Conservation (phyloP, 441 rosid genomes). For the Jatropha podagrica region DNA sequence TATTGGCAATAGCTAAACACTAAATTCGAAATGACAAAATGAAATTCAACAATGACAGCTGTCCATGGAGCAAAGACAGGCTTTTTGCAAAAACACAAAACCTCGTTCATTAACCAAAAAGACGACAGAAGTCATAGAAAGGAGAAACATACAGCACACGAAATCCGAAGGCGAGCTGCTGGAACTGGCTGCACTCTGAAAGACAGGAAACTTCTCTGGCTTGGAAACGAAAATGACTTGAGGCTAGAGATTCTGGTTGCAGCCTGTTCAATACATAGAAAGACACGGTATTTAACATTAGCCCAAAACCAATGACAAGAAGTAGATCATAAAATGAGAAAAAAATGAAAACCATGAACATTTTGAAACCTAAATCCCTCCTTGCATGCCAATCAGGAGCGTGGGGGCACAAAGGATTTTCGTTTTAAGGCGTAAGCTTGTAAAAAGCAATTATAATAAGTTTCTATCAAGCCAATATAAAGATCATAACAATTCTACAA, state of each 20-base stretch:
- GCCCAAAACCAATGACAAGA: not conserved
- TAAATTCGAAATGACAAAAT: not conserved
- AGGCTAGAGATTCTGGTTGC: slow-evolving; percentile 36
- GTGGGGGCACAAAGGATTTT: no score
- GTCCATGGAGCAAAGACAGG: not conserved
- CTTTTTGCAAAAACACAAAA: not conserved
- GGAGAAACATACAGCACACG: slow-evolving; percentile 49
- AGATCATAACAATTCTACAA: not conserved
- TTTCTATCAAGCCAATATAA: not conserved
- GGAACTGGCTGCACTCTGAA: slow-evolving; percentile 41
- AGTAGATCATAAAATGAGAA: not conserved
- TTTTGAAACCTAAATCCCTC: not conserved
- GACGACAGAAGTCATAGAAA: not conserved
- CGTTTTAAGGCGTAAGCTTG: not conserved
- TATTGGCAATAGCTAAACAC: not conserved
- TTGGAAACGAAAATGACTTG: slow-evolving; percentile 37
- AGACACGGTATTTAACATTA: not conserved
- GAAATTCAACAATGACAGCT: not conserved
- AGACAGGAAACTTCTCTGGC: slow-evolving; percentile 47
- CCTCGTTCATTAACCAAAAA: not conserved
- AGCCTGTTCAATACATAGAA: slow-evolving; percentile 39
- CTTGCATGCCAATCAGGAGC: no score
- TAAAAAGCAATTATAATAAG: not conserved
- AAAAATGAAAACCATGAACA: not conserved
- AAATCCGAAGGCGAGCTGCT: slow-evolving; percentile 45